Evolutionary conservation across 768 basidiomycete genomes (phyloP), one percentile per base, ranked within the genome.

Genomic region (Mycena alexandri): DNA sequence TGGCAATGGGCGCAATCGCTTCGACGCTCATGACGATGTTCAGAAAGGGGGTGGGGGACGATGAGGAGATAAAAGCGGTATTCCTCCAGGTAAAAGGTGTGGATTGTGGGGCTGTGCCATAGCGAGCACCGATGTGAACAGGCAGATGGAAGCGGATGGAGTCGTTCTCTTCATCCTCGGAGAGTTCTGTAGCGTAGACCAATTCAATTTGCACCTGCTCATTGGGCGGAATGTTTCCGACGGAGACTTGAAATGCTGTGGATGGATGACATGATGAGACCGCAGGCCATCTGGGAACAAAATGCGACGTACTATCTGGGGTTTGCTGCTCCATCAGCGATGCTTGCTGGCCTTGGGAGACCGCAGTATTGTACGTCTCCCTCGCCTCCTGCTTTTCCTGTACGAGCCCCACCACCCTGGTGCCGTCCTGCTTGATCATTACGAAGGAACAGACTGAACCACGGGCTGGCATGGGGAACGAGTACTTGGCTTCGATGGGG

Each of bases 341-440:
- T 22, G 69, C 69, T 21, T 63, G 70, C 16, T 66, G 58, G 6
- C 69, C 69, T 25, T 59, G 50, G 0, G 66, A 44, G 0, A 72
- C 54, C 14, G 71, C 69, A 9, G 47, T 25, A 5, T 66, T 60
- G 61, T 65, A 70, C 8, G 63, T 65, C 54, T 63, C 50, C 43
- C 60, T 57, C 1, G 71, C 71, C 59, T 72, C 69, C 29, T 44
- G 29, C 44, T 67, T 72, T 46, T 70, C 71, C 41, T 64, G 56
- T 14, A 69, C 68, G 12, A 47, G 13, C 3, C 68, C 71, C 24
- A 63, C 65, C 16, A 72, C 65, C 47, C 63, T 34, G 3, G 71
- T 69, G 13, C 71, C 71, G 25, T 67, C 60, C 44, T 62, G 60
- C 54, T 67, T 67, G 44, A 62, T 62, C 66, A 67, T 67, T 34